Base-by-base conservation (phyloP, 1,284 basidiomycete species). In the Puccinia triticina region DNA sequence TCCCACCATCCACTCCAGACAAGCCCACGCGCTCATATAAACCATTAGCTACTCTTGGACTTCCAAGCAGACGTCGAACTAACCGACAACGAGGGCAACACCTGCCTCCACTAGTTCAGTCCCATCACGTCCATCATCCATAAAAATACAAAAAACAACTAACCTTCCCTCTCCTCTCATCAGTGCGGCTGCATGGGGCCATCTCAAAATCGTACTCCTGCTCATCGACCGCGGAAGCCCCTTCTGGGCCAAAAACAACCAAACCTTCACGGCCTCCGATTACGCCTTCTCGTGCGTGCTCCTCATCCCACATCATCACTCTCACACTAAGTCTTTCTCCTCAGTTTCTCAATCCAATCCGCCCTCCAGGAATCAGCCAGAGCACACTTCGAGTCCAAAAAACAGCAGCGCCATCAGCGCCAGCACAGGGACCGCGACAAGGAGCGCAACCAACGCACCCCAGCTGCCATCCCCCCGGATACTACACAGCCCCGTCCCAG, bases 211-310 rank as follows among this genome's bases (percentile, higher is more conserved):
- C 16, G 69, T 81, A 8, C 50, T 74, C 10, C 69, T 81, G 23
- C 71, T 81, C 29, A 81, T 81, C 34, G 79, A 81, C 37, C 79
- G 79, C 29, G 79, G 79, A 10, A 57, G 79, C 74, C 79, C 79
- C 29, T 81, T 81, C 53, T 81, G 79, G 79, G 79, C 79, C 16
- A 81, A 81, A 34, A 81, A 81, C n/a, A 81, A 81, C 40, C 67
- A 69, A 50, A 81, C 69, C 12, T 81, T 81, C 40, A 81, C 79
- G 16, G 79, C 79, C 18, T 81, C 79, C 16, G 79, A 81, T 74
- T 81, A 81, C 50, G 69, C 79, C 8, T 81, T 74, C 61, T 81
- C 79, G 79, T 81, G 5, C 21, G 79, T 48, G 5, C 18, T 23
- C 7, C n/a, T 26, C 40, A 43, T n/a, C 34, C 21, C 53, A 16